Evolutionary conservation across 805 yeast species (phyloP).

Genomic region (Brettanomyces anomalus): DNA sequence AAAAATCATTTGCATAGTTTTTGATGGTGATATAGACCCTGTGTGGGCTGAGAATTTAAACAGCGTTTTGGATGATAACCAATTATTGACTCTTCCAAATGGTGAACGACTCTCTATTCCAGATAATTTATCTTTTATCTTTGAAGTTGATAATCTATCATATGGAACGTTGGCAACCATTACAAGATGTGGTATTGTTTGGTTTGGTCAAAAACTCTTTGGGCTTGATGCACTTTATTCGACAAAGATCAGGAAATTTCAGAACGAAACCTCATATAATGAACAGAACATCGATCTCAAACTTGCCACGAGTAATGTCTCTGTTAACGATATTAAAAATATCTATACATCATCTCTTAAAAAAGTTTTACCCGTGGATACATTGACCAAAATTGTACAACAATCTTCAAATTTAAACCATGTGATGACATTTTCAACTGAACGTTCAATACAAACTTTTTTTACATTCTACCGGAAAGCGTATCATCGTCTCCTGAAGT

Average conservation of each 20-base stretch:
- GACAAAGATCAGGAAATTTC: too few species aligned
- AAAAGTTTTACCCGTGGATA: slow-evolving; percentile 6
- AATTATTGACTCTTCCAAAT: slow-evolving; percentile 69
- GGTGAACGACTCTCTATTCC: slow-evolving; percentile 80
- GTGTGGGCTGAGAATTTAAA: slow-evolving; percentile 88
- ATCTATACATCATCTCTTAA: slow-evolving; percentile 3
- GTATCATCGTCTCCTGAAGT: slow-evolving; percentile 21
- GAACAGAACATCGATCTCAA: neutral
- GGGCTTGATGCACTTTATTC: neutral
- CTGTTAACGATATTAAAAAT: slow-evolving; percentile 4
- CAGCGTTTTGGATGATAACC: slow-evolving; percentile 86
- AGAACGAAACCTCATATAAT: too few species aligned
- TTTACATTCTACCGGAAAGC: slow-evolving; percentile 31
- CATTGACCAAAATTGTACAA: slow-evolving; percentile 15
- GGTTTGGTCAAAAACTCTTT: slow-evolving; percentile 39
- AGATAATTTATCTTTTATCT: slow-evolving; percentile 50
- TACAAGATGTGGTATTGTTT: slow-evolving; percentile 85
- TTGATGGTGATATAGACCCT: slow-evolving; percentile 93
- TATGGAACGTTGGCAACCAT: slow-evolving; percentile 86
- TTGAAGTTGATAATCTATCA: slow-evolving; percentile 63
- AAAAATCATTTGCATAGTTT: slow-evolving; percentile 64
- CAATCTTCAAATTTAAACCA: slow-evolving; percentile 30
- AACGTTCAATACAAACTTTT: slow-evolving; percentile 31
- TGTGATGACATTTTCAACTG: slow-evolving; percentile 39
- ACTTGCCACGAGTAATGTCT: slow-evolving; percentile 1